These are phyloP conservation scores for Silene noctiflora DNA, from an alignment of 179 eudicot species.

Conservation along the genomic window DNA sequence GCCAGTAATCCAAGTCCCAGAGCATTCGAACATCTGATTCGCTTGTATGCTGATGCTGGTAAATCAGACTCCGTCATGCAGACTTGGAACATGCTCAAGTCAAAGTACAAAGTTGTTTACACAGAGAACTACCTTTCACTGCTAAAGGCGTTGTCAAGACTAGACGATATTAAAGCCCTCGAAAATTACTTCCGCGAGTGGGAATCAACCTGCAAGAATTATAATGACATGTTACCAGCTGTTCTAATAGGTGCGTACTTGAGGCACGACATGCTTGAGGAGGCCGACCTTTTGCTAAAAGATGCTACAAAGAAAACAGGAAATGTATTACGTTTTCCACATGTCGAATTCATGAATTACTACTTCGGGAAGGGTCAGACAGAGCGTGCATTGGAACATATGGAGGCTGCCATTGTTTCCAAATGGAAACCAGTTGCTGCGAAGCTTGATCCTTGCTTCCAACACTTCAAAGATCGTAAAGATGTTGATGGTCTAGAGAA, in stretches of 20 bases:
- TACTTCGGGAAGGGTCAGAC: conserved; percentile 38
- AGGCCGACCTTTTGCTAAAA: conserved; percentile 45
- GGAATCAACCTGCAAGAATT: conserved; percentile 34
- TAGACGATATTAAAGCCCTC: conserved; percentile 45
- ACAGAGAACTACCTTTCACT: conserved; percentile 45
- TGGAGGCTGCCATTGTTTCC: conserved; percentile 44
- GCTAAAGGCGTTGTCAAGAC: conserved; percentile 47
- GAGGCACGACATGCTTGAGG: conserved; percentile 43
- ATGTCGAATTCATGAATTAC: conserved; percentile 38
- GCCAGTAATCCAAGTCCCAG: conserved; percentile 26
- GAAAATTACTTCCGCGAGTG: conserved; percentile 53
- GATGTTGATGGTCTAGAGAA: conserved; percentile 59
- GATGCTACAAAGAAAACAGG: conserved; percentile 28
- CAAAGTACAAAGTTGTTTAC: conserved; percentile 24
- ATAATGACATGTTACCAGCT: conserved; percentile 46
- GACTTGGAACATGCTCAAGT: conserved; percentile 50
- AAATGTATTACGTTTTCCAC: conserved; percentile 22
- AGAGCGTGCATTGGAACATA: conserved; percentile 39
- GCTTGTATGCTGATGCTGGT: conserved; percentile 41
- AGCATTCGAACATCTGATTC: conserved; percentile 47
- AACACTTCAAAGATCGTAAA: conserved; percentile 39
- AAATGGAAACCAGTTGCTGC: conserved; percentile 36
- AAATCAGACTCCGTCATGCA: conserved; percentile 40
- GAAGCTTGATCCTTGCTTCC: conserved; percentile 29
- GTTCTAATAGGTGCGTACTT: conserved; percentile 41